Evolutionary conservation across 1,284 basidiomycete genomes (phyloP).

Genomic region (Omphalotus olearius): DNA sequence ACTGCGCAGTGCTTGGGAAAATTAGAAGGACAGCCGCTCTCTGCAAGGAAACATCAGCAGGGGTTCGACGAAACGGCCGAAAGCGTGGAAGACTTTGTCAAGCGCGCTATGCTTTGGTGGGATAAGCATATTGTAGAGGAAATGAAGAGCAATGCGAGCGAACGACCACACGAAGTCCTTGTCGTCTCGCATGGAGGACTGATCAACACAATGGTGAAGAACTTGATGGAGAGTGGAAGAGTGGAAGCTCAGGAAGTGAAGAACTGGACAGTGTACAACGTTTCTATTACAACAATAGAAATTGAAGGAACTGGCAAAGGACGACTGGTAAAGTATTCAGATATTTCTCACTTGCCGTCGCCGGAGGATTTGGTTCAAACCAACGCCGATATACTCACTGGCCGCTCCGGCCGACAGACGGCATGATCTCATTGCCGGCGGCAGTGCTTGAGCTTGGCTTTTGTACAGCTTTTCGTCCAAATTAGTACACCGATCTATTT

Average conservation of each 20-base stretch:
- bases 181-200: constrained; percentile 65
- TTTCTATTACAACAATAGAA: constrained; percentile 59
- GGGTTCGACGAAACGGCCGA: constrained; percentile 29
- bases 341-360: constrained; percentile 45
- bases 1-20: constrained; percentile 55
- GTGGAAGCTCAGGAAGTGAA: constrained; percentile 32
- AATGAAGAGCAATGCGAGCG: not conserved
- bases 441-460: not conserved
- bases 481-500: too few species aligned
- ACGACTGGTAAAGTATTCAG: constrained; percentile 48
- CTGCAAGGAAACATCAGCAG: constrained; percentile 13
- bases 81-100: constrained; percentile 34
- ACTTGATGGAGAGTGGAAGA: constrained; percentile 37
- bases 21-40: constrained; percentile 45
- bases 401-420: not conserved
- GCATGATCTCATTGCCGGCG: not conserved
- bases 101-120: constrained; percentile 61
- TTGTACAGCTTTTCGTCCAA: constrained; percentile 5
- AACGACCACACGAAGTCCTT: constrained; percentile 37
- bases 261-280: constrained; percentile 47
- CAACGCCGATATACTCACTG: constrained; percentile 46
- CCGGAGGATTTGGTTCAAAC: constrained; percentile 29
- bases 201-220: constrained; percentile 48
- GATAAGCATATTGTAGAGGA: constrained; percentile 33
- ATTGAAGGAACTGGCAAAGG: constrained; percentile 36